Evolutionary conservation across 1,284 basidiomycete genomes (phyloP).

Genomic region (Ganoderma sp.): DNA sequence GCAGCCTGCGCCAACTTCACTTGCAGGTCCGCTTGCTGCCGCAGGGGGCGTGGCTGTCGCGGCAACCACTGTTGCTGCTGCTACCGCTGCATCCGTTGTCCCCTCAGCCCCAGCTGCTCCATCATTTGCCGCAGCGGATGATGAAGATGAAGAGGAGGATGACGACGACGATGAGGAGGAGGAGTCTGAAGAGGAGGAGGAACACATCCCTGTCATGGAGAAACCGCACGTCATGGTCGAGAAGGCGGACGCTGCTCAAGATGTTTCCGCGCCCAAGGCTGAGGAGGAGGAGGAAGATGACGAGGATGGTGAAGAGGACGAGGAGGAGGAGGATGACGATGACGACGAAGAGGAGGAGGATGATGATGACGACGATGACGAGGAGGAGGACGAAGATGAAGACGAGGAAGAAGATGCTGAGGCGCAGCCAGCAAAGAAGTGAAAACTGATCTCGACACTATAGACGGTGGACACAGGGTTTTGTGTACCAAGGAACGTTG

Average conservation of each 20-base stretch:
- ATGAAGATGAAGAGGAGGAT: conserved; percentile 17
- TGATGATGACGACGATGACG: conserved; percentile 4
- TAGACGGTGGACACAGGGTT: conserved; percentile 4
- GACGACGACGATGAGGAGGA: conserved; percentile 17
- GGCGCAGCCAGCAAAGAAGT: conserved; percentile 7
- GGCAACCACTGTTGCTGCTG: background rate
- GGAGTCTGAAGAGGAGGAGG: conserved; percentile 15
- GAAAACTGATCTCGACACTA: background rate
- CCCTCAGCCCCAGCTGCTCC: background rate
- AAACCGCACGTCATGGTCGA: conserved; percentile 9
- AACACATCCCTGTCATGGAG: conserved; percentile 14
- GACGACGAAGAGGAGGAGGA: background rate
- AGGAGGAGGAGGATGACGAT: conserved; percentile 4
- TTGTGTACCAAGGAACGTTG: conserved; percentile 12
- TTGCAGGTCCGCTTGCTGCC: too few relatives aligned
- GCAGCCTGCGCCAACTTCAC: background rate
- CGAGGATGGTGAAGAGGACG: conserved; percentile 8
- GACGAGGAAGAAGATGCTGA: conserved; percentile 7
- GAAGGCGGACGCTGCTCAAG: background rate
- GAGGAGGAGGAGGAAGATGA: conserved; percentile 1
- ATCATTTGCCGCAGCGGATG: background rate
- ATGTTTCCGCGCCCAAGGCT: background rate
- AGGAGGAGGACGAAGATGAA: conserved; percentile 5
- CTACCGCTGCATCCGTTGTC: background rate
- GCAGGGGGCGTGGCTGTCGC: background rate